These are phyloP conservation scores for Sesbania bispinosa DNA, from an alignment of 306 rosid species.

Conservation along the genomic window DNA sequence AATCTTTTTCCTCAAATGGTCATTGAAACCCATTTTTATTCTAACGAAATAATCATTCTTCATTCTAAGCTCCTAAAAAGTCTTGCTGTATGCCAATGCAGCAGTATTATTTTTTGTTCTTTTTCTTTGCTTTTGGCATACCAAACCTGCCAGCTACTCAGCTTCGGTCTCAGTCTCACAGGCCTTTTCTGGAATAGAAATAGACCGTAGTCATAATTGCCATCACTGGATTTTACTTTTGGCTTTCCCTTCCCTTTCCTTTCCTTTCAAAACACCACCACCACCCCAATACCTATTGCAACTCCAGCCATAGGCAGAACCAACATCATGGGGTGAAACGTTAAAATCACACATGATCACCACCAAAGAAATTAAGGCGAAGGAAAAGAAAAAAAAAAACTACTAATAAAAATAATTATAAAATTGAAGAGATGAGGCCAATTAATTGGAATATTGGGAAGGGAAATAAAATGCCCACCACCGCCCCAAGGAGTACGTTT, in stretches of 20 bases:
- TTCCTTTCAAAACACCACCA: neutral
- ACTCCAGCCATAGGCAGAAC: neutral
- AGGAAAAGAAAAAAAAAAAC: neutral
- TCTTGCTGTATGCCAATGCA: neutral
- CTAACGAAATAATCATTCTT: neutral
- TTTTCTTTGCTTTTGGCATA: slow-evolving; percentile 6
- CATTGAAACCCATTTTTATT: neutral
- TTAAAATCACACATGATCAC: neutral
- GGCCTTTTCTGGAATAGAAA: slow-evolving; percentile 4
- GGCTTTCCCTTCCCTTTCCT: neutral
- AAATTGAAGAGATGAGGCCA: neutral
- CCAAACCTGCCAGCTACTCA: slow-evolving; percentile 22
- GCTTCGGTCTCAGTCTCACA: slow-evolving; percentile 4
- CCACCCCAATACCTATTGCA: neutral
- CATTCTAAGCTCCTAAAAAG: slow-evolving; percentile 18
- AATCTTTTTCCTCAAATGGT: neutral
- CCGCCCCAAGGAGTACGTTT: too few species aligned
- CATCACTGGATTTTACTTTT: slow-evolving; percentile 19
- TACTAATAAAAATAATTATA: too few species aligned
- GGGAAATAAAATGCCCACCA: neutral
- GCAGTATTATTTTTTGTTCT: neutral
- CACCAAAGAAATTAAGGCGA: neutral
- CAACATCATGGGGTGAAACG: neutral
- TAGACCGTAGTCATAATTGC: slow-evolving; percentile 27
- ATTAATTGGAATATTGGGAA: neutral